phyloP scores from a whole-genome alignment of 306 rosid species.

The Casuarina glauca region DNA sequence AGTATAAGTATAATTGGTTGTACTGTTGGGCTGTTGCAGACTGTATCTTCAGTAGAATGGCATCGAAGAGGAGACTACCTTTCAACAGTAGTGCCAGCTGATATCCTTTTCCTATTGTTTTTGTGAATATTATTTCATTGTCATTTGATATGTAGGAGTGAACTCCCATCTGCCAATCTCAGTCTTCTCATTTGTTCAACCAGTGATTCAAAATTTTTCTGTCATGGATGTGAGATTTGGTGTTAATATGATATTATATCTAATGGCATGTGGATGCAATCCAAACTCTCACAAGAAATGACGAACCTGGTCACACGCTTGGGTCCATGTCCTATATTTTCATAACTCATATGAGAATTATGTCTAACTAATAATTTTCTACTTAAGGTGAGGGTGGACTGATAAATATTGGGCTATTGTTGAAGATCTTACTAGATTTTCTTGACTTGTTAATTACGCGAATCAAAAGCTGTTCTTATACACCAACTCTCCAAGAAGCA shows the following conservation, averaged over 20 bases:
- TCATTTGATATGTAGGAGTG: constrained; percentile 13
- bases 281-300: neutral
- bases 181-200: neutral
- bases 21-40: constrained; percentile 52
- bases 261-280: neutral
- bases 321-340: neutral
- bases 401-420: neutral
- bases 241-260: neutral
- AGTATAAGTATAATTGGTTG: constrained; percentile 22
- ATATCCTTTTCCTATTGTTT: constrained; percentile 61
- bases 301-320: neutral
- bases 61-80: constrained; percentile 95
- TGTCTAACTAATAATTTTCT: neutral
- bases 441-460: constrained; percentile 82
- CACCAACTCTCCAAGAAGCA: constrained; percentile 80
- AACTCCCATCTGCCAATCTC: neutral
- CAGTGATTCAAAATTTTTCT: neutral
- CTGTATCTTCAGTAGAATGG: constrained; percentile 86
- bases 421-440: constrained; percentile 26
- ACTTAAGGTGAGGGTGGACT: neutral
- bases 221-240: neutral
- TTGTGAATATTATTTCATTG: constrained; percentile 5
- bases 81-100: constrained; percentile 88
- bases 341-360: neutral
- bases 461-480: constrained; percentile 75